A percentile compares a stretch with the other conserved stretches of the same genome.
These are phyloP conservation scores for Ormosia semicastrata DNA, from an alignment of 306 rosid species.

Conservation along the genomic window DNA sequence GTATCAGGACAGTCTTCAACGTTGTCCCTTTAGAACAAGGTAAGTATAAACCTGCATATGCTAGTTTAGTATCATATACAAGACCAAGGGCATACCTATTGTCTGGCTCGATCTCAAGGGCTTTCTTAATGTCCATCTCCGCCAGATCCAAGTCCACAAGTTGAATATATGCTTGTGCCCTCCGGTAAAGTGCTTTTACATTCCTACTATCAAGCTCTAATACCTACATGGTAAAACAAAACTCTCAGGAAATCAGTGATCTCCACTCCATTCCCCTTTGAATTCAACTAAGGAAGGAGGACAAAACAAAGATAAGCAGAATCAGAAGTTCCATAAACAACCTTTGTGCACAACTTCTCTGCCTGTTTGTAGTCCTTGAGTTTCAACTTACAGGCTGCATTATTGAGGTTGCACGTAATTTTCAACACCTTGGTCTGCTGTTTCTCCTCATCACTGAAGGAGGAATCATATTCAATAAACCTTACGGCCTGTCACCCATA, in stretches of 20 bases:
- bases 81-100: constrained; percentile 49
- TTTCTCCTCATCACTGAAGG: constrained; percentile 67
- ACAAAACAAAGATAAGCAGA: neutral
- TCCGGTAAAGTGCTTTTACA: constrained; percentile 90
- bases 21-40: neutral
- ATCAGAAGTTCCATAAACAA: neutral
- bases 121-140: constrained; percentile 87
- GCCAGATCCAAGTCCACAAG: constrained; percentile 86
- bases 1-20: neutral
- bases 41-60: neutral
- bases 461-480: constrained; percentile 59
- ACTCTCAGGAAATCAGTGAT: neutral
- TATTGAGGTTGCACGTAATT: constrained; percentile 78
- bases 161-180: constrained; percentile 85
- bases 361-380: constrained; percentile 79
- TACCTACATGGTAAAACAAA: constrained; percentile 42
- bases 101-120: constrained; percentile 87
- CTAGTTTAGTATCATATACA: neutral
- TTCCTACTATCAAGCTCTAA: constrained; percentile 71
- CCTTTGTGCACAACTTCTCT: constrained; percentile 79
- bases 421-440: constrained; percentile 65
- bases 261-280: neutral
- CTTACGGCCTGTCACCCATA: constrained; percentile 59
- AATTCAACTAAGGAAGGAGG: neutral
- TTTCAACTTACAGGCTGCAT: constrained; percentile 86